phyloP scores from a whole-genome alignment of 2,329 filamentous ascomycete genomes.

The Fusarium anthophilum region DNA sequence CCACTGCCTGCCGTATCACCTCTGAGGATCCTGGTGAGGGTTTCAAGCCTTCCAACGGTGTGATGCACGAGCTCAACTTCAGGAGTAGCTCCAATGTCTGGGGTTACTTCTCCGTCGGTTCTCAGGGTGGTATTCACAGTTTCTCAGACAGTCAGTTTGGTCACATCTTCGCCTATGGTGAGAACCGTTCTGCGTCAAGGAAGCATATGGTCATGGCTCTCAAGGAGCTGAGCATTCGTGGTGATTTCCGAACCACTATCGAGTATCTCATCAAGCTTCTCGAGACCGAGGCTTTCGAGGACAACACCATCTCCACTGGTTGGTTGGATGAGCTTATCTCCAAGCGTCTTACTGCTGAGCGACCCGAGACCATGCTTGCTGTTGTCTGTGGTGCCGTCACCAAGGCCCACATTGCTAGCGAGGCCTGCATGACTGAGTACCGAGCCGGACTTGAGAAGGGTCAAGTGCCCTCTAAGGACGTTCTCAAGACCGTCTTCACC shows the following conservation, averaged over 20 bases:
- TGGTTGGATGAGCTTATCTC: slow-evolving; percentile 99
- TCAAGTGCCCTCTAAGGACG: slow-evolving; percentile 95
- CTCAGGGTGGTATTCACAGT: slow-evolving; percentile 96
- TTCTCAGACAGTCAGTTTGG: slow-evolving; percentile 99
- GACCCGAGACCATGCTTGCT: slow-evolving; percentile 92
- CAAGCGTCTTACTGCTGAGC: slow-evolving; percentile 95
- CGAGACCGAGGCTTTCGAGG: slow-evolving; percentile 97
- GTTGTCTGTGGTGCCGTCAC: slow-evolving; percentile 94
- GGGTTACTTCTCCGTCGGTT: slow-evolving; percentile 99
- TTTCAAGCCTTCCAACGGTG: slow-evolving; percentile 99
- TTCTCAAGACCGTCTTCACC: slow-evolving; percentile 96
- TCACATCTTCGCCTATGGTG: slow-evolving; percentile 98
- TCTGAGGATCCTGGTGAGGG: slow-evolving; percentile 98
- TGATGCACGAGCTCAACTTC: slow-evolving; percentile 99
- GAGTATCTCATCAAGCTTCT: slow-evolving; percentile 99
- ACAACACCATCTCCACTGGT: slow-evolving; percentile 98
- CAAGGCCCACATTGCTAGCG: slow-evolving; percentile 94
- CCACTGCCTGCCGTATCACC: slow-evolving; percentile 98
- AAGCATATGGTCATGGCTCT: slow-evolving; percentile 99
- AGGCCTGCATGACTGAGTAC: slow-evolving; percentile 88
- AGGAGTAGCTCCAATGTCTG: slow-evolving; percentile 98
- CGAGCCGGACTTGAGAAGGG: slow-evolving; percentile 91
- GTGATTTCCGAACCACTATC: slow-evolving; percentile 98
- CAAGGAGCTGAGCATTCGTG: slow-evolving; percentile 99
- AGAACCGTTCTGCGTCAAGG: slow-evolving; percentile 93